Percentiles rank a stretch among this genome's conserved stretches.
These are phyloP conservation scores for Spatholobus suberectus DNA, from an alignment of 306 rosid species.

Conservation along the genomic window DNA sequence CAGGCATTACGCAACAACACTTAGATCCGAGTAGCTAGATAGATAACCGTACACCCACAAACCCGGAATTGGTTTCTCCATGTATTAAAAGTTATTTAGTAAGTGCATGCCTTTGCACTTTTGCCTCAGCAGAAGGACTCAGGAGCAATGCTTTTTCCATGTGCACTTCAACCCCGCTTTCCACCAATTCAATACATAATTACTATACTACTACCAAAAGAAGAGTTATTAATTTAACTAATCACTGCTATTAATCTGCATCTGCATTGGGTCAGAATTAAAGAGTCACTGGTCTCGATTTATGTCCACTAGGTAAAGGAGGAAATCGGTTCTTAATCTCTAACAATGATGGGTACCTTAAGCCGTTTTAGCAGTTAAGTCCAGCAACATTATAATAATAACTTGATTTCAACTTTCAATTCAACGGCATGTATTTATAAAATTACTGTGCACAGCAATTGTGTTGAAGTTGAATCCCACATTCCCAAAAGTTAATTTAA, in stretches of 20 bases:
- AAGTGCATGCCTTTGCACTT: constrained; percentile 6
- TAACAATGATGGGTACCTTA: constrained; percentile 2
- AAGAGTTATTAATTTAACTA: background rate
- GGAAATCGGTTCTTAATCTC: background rate
- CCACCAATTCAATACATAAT: constrained; percentile 7
- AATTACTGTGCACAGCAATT: background rate
- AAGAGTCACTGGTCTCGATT: background rate
- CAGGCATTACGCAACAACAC: background rate
- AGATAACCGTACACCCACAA: constrained; percentile 1
- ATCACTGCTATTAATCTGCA: background rate
- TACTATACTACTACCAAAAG: background rate
- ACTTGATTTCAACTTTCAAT: background rate
- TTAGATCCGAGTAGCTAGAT: background rate
- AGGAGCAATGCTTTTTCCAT: constrained; percentile 25
- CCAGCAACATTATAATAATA: background rate
- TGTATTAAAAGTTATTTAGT: background rate
- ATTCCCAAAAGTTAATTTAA: background rate
- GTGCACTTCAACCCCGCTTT: constrained; percentile 24
- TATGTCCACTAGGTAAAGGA: background rate
- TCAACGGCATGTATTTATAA: background rate
- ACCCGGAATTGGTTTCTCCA: background rate
- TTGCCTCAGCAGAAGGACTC: background rate
- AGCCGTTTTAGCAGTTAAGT: background rate
- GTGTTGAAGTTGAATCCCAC: background rate
- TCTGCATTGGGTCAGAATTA: background rate